Evolutionary conservation across 2,329 filamentous ascomycete species (phyloP), one percentile per base, ranked within the genome.

Genomic region (Ophiostoma australiae): DNA sequence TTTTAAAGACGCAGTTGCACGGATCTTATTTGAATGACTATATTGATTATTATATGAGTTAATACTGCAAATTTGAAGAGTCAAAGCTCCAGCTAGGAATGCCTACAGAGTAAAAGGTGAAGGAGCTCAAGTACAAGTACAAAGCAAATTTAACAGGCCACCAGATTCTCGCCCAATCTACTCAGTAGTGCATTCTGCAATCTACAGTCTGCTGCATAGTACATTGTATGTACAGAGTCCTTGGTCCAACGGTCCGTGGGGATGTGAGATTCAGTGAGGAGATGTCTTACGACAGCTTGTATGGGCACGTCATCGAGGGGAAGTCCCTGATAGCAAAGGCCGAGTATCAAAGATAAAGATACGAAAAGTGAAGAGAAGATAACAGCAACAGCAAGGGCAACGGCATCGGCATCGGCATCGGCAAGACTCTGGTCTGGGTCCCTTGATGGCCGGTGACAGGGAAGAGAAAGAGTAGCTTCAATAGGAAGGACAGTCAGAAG

Each of bases 51-150:
- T 48, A 48, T 15, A 48, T 48, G 44, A 48, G 20, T 8, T n/a
- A 48, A 48, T 48, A 20, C 44, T 7, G 7, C 44, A 8, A 48
- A 48, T n/a, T 27, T 27, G 2, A 58, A 13, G 52, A 7, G 52
- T 58, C 52, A 58, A 31, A 58, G 52, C 52, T 58, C 52, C 17
- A 31, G 23, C 52, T 58, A 58, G 52, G 52, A 58, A 58, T n/a
- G 23, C 52, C 52, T 58, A 58, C 52, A 27, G 15, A 8, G 11
- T 58, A 31, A 31, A 31, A 3, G 27, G 27, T 31, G 27, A 31
- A 3, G 27, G 44, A 48, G 6, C 11, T 41, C 20, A 20, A 48
- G 44, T 48, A 48, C 44, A 48, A 48, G 41, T 17, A 44, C 15
- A 15, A 44, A 44, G 4, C 41, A 48, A 20, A 15, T 31, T 31